phyloP scores from a whole-genome alignment of 2,329 filamentous ascomycete species.

The Aspergillus chevalieri region DNA sequence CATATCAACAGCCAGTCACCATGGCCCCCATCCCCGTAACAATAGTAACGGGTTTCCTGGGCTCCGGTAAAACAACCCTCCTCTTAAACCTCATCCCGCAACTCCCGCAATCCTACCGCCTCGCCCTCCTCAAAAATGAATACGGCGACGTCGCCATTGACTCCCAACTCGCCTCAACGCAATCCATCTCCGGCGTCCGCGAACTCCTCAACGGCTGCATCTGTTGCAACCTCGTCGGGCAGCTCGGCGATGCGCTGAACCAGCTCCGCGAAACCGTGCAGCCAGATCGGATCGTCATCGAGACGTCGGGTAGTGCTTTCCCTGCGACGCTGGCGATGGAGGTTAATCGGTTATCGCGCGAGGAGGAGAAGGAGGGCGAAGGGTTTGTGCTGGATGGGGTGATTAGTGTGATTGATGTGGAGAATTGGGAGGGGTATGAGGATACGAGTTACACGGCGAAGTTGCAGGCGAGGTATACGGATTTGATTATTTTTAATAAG shows the following conservation, averaged over 20 bases:
- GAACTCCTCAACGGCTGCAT: constrained; percentile 97
- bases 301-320: constrained; percentile 83
- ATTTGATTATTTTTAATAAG: constrained; percentile 88
- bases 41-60: constrained; percentile 92
- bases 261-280: constrained; percentile 58
- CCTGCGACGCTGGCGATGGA: constrained; percentile 88
- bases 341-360: constrained; percentile 70
- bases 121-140: constrained; percentile 95
- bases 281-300: constrained; percentile 86
- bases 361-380: constrained; percentile 45
- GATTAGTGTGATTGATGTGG: constrained; percentile 82
- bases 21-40: constrained; percentile 80
- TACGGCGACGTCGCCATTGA: constrained; percentile 94
- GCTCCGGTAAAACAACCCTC: constrained; percentile 92
- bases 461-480: constrained; percentile 82
- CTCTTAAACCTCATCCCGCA: constrained; percentile 92
- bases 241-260: constrained; percentile 71
- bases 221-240: constrained; percentile 96
- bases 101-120: constrained; percentile 76
- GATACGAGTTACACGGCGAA: constrained; percentile 85
- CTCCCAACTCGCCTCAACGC: constrained; percentile 77
- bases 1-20: background rate
- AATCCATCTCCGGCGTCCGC: constrained; percentile 79
- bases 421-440: constrained; percentile 92
- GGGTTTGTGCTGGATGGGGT: constrained; percentile 77